These are phyloP conservation scores for Suillus plorans DNA, from an alignment of 768 basidiomycete genomes.

Conservation along the genomic window DNA sequence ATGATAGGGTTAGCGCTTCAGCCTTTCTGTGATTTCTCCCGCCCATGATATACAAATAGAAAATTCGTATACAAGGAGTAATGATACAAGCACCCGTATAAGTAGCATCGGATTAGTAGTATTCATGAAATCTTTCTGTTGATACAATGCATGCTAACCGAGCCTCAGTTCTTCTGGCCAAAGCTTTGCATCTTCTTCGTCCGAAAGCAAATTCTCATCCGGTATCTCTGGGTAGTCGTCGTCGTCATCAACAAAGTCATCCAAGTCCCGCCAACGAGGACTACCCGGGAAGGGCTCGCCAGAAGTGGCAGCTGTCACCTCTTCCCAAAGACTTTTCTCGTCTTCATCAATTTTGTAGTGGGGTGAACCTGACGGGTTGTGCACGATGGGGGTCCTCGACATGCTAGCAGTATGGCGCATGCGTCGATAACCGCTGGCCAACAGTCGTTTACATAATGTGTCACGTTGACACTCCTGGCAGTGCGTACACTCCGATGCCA, in stretches of 20 bases:
- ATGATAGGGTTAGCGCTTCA: not conserved
- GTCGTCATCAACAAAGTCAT: conserved; percentile 13
- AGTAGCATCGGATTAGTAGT: not conserved
- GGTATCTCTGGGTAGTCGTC: conserved; percentile 15
- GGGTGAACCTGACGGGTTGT: not conserved
- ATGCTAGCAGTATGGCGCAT: conserved; percentile 9
- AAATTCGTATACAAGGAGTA: not conserved
- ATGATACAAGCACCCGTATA: not conserved
- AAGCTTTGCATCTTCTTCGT: conserved; percentile 1
- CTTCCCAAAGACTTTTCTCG: conserved; percentile 28
- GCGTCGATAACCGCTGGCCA: conserved; percentile 21
- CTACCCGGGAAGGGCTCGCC: conserved; percentile 14
- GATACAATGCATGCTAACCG: not conserved
- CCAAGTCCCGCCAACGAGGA: conserved; percentile 11
- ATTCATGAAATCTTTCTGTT: not conserved
- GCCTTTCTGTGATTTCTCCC: not conserved
- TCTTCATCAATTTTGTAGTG: conserved; percentile 21
- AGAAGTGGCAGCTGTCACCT: conserved; percentile 25
- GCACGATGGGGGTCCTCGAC: not conserved
- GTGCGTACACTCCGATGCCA: conserved; percentile 23
- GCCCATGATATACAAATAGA: not conserved
- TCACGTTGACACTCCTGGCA: conserved; percentile 31
- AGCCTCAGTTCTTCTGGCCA: not conserved
- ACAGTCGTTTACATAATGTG: conserved; percentile 23
- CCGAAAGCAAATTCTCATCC: conserved; percentile 19